Evolutionary conservation across 2,329 filamentous ascomycete species (phyloP), one percentile per base, ranked within the genome.

Genomic region (Coleophoma crateriformis): DNA sequence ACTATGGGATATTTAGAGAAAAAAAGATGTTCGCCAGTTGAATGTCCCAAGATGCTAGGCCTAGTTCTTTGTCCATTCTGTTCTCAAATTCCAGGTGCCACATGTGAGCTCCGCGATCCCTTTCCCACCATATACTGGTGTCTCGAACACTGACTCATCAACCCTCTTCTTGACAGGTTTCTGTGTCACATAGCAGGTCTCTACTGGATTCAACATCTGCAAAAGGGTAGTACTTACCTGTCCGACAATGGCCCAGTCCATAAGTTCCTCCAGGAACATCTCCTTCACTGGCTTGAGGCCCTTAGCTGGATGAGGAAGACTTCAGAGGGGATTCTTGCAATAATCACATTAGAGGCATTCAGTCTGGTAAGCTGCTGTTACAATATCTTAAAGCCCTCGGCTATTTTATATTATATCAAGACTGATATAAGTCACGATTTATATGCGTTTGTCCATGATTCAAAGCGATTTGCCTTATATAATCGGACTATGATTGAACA

Each of bases 181-280:
- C n/a, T n/a, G n/a, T n/a, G n/a, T n/a, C n/a, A n/a, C n/a, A n/a
- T n/a, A n/a, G n/a, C n/a, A n/a, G n/a, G n/a, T n/a, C n/a, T n/a
- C n/a, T 19, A 19, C 19, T 19, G 19, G 19, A 19, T 19, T 19
- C 19, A 19, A 19, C 50, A 71, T 57, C 33, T 49, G 0, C 49
- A 53, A 50, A 45, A 59, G 39, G 58, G 59, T 54, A 50, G 51
- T 39, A 48, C 52, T 45, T 60, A 59, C 53, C 61, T 61, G 51
- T 54, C 51, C 50, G 59, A 63, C 48, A 47, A 50, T 45, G 60
- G 62, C 19, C 6, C 48, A 40, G 57, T 55, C 11, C 57, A 67
- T 48, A n/a, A 48, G 10, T 69, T 69, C 50, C 56, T 69, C 4
- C 48, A 60, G 48, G 42, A 50, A 33, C 62, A 68, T 50, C 47